Evolutionary conservation across 805 yeast genomes (phyloP), one percentile per base, ranked within the genome.

Genomic region (Wickerhamiella lipophila): DNA sequence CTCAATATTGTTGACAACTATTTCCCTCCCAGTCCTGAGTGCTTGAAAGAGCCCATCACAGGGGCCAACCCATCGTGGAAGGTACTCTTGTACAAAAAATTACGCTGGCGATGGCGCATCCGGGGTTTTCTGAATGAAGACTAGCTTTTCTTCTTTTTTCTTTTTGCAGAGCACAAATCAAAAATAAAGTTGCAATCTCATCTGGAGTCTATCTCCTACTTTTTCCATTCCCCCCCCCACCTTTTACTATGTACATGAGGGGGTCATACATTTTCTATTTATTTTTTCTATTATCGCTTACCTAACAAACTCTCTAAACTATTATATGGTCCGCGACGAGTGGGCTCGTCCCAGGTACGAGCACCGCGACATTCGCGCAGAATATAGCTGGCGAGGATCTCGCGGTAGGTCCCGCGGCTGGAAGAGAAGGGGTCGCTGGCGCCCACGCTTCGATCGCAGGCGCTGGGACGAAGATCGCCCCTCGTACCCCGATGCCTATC

Each of bases 31-130:
- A 46, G 47, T 30, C 47, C 47, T 12, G 25, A 23, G 32, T 15
- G n/a, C n/a, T 32, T 29, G n/a, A 16, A 38, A 8, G 44, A 27
- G 19, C 49, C 47, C 13, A 38, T 42, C 3, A 19, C 40, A 18
- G 40, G 30, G 2, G 9, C 27, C 3, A 13, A 23, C 12, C 44
- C 25, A 18, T 45, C 55, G 18, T 61, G 65, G 65, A 42, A 53
- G 22, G 49, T 52, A n/a, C 35, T 51, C 6, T 19, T 64, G 12
- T 56, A 56, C 39, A 52, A 58, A 47, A 72, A 67, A 54, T 56
- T 75, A 16, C 63, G 76, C 50, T 72, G 76, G 76, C 64, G 76
- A 55, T 74, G 78, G 78, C 60, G 76, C 48, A 53, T 70, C 9
- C 65, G 61, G 45, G 77, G 78, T 1, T 56, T 74, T 11, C 36